phyloP scores from a whole-genome alignment of 371 early-diverging fungal genomes.

The Chytridium lagenaria region DNA sequence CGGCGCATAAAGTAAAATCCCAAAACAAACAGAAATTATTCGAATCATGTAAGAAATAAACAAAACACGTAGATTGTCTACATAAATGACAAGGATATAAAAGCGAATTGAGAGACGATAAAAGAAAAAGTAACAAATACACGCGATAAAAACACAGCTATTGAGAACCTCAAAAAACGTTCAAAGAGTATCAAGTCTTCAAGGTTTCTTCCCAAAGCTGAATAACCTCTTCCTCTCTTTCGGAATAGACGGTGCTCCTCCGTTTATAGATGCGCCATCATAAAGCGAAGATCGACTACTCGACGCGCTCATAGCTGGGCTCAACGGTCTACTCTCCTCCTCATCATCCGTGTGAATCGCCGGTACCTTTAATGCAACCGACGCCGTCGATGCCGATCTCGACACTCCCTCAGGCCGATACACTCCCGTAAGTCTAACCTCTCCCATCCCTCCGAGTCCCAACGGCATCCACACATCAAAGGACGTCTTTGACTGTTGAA shows the following conservation, averaged over 20 bases:
- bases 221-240: background rate
- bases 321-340: background rate
- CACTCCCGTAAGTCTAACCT: slow-evolving; percentile 28
- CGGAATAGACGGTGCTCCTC: too few relatives aligned
- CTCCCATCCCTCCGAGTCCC: slow-evolving; percentile 43
- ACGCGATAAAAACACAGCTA: background rate
- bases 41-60: too few relatives aligned
- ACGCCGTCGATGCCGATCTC: slow-evolving; percentile 6
- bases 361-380: background rate
- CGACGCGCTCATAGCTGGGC: background rate
- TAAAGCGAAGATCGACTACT: background rate
- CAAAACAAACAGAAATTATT: too few relatives aligned
- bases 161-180: background rate
- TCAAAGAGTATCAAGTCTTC: background rate
- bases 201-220: background rate
- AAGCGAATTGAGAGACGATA: background rate
- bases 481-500: background rate
- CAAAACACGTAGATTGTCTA: too few relatives aligned
- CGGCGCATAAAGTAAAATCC: too few relatives aligned
- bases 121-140: background rate
- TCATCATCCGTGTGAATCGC: background rate
- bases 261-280: background rate
- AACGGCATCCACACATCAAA: slow-evolving; percentile 42
- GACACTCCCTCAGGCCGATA: background rate
- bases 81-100: too few relatives aligned